phyloP scores from a whole-genome alignment of 805 yeast genomes.

The Yarrowia keelungensis region DNA sequence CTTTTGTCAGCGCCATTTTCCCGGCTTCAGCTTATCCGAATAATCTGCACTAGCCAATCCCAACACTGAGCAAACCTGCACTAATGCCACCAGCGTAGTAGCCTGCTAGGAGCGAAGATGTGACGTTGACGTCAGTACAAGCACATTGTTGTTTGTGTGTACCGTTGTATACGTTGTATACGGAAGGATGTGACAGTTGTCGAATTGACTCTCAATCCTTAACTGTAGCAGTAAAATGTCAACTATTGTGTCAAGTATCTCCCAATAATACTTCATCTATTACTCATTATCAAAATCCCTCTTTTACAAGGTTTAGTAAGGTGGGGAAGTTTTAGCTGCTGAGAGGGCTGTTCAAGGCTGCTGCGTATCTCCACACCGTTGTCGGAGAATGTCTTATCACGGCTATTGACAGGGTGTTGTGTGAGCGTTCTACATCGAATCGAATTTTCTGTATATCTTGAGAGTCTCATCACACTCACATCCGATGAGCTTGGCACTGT shows the following conservation, averaged over 20 bases:
- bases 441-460: no score
- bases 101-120: neutral
- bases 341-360: slow-evolving; percentile 1
- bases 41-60: slow-evolving; percentile 29
- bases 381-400: neutral
- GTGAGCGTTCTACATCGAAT: no score
- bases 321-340: slow-evolving; percentile 21
- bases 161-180: no score
- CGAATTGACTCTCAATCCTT: neutral
- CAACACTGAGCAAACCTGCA: slow-evolving; percentile 23
- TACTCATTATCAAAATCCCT: neutral
- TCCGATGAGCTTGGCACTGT: slow-evolving; percentile 6
- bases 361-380: slow-evolving; percentile 26
- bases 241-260: neutral
- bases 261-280: neutral
- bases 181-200: neutral
- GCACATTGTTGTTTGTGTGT: no score
- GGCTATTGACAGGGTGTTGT: neutral
- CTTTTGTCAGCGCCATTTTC: neutral
- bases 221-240: neutral
- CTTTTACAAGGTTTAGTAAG: neutral
- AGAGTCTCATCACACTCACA: neutral
- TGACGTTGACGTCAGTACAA: no score
- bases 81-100: slow-evolving; percentile 26
- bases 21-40: slow-evolving; percentile 8